These are phyloP conservation scores for Sabuloglossum arenarium DNA, from an alignment of 495 filamentous ascomycete genomes.

Conservation along the genomic window DNA sequence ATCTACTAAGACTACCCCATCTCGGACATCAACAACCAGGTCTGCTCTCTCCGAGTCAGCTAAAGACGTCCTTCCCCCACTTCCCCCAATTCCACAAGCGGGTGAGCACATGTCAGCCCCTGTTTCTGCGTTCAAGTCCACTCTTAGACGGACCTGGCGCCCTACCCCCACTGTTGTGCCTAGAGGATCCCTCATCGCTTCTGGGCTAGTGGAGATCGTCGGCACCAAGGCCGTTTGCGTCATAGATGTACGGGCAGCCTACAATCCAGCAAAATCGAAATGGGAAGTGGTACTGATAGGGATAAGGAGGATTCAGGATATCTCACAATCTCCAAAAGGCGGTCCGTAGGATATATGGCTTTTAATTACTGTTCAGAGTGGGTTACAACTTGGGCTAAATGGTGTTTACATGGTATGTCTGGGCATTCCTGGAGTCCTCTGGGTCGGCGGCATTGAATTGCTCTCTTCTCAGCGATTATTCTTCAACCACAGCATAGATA, in stretches of 20 bases:
- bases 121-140: slow-evolving; percentile 27
- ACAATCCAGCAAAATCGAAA: slow-evolving; percentile 27
- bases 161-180: slow-evolving; percentile 25
- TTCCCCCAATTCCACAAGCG: slow-evolving; percentile 6
- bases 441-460: not conserved
- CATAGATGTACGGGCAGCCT: slow-evolving; percentile 35
- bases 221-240: slow-evolving; percentile 33
- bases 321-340: slow-evolving; percentile 16
- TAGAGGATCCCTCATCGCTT: slow-evolving; percentile 40
- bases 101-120: slow-evolving; percentile 4
- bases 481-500: not conserved
- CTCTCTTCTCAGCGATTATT: not conserved
- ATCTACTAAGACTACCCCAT: not conserved
- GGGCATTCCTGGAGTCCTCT: not conserved
- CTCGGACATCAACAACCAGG: not conserved
- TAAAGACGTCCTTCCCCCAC: not conserved
- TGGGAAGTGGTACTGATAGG: slow-evolving; percentile 11
- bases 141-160: slow-evolving; percentile 25
- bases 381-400: not conserved
- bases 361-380: not conserved
- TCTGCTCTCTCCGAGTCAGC: slow-evolving; percentile 1
- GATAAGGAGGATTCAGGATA: slow-evolving; percentile 13
- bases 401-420: not conserved
- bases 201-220: slow-evolving; percentile 42
- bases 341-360: not conserved